Conservation (phyloP, 768 basidiomycete genomes). For the Pisolithus albus region DNA sequence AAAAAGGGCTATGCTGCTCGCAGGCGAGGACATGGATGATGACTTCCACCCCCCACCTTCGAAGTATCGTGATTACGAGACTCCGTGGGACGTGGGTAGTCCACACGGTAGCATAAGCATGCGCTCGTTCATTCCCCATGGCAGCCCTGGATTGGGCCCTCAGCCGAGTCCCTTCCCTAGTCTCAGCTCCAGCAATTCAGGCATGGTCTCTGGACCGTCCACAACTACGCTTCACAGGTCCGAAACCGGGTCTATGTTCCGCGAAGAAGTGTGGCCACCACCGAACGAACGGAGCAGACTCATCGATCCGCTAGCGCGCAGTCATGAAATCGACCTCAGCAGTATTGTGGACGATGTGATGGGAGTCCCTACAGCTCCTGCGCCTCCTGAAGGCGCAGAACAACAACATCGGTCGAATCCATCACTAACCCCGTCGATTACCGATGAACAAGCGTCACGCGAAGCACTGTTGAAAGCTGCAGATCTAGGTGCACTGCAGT, state of each 20-base stretch:
- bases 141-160: not conserved
- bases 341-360: constrained; percentile 44
- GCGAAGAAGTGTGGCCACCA: constrained; percentile 40
- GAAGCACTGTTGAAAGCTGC: not conserved
- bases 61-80: constrained; percentile 15
- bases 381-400: not conserved
- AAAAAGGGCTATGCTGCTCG: constrained; percentile 17
- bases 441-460: not conserved
- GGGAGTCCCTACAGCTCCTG: constrained; percentile 29
- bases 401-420: not conserved
- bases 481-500: not conserved
- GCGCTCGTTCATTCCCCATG: not conserved
- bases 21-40: constrained; percentile 19
- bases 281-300: constrained; percentile 26
- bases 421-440: not conserved
- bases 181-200: not conserved
- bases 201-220: not conserved
- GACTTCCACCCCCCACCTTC: constrained; percentile 3
- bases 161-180: not conserved
- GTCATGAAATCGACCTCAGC: constrained; percentile 22
- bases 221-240: constrained; percentile 29
- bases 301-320: constrained; percentile 11
- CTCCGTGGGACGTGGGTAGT: constrained; percentile 15
- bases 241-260: constrained; percentile 41
- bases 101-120: not conserved